Percentiles rank a stretch among this genome's conserved stretches.
These are phyloP conservation scores for Penicillium lividum DNA, from an alignment of 495 filamentous ascomycete species.

Conservation along the genomic window DNA sequence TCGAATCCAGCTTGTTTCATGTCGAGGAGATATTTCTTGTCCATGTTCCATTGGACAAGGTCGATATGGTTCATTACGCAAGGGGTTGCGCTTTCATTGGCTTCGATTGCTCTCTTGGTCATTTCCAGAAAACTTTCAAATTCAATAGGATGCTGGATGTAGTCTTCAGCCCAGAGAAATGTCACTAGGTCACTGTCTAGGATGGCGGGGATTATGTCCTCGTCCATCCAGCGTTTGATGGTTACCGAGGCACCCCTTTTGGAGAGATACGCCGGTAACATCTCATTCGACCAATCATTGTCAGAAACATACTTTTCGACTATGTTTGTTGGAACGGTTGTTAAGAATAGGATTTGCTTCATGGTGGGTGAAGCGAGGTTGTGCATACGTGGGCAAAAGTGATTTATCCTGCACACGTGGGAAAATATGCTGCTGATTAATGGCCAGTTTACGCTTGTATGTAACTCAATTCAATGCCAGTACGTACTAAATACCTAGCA, in stretches of 20 bases:
- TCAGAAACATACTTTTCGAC: conserved; percentile 2
- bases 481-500: too few relatives aligned
- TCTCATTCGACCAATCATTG: conserved; percentile 2
- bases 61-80: conserved; percentile 8
- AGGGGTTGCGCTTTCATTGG: not conserved
- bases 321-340: not conserved
- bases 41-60: conserved; percentile 10
- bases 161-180: conserved; percentile 9
- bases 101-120: not conserved
- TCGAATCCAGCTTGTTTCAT: conserved; percentile 2
- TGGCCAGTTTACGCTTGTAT: too few relatives aligned
- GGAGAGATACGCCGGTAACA: conserved; percentile 6
- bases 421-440: too few relatives aligned
- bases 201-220: conserved; percentile 7
- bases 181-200: conserved; percentile 2
- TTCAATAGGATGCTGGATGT: conserved; percentile 3
- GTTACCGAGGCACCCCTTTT: conserved; percentile 1
- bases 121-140: not conserved
- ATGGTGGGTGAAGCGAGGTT: not conserved
- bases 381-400: too few relatives aligned
- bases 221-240: conserved; percentile 6
- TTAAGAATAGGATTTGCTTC: conserved; percentile 8
- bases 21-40: conserved; percentile 9
- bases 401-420: too few relatives aligned
- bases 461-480: too few relatives aligned